Percentiles rank a stretch among this genome's conserved stretches.
These are phyloP conservation scores for Luvunga scandens DNA, from an alignment of 345 rosid genomes.

Conservation along the genomic window DNA sequence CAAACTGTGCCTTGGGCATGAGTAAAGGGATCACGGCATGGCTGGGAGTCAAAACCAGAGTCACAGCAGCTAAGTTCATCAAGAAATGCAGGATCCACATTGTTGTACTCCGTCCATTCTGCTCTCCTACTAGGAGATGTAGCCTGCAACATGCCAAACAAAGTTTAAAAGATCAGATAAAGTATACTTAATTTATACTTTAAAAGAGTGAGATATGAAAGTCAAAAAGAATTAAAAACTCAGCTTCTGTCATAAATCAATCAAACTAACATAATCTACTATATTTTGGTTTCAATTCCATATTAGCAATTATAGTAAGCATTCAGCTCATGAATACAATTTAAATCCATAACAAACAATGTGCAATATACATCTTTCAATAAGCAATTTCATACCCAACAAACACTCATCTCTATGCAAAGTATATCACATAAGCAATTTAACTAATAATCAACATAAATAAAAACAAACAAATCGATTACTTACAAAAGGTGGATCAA, in stretches of 20 bases:
- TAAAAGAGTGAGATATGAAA: background rate
- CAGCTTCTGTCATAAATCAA: background rate
- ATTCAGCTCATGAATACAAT: background rate
- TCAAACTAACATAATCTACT: background rate
- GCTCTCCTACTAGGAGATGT: conserved; percentile 21
- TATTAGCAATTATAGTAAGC: background rate
- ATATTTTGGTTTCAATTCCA: background rate
- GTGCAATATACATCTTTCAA: background rate
- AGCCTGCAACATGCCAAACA: conserved; percentile 22
- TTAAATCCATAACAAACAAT: conserved; percentile 1
- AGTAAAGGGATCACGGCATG: conserved; percentile 11
- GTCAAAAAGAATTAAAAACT: background rate
- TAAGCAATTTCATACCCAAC: background rate
- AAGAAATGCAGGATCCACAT: conserved; percentile 6
- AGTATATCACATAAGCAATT: background rate
- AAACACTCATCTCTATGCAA: background rate
- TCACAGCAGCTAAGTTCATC: conserved; percentile 16
- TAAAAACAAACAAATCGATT: background rate
- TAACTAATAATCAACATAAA: background rate
- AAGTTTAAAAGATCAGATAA: conserved; percentile 15
- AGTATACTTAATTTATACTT: background rate
- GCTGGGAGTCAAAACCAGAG: conserved; percentile 1
- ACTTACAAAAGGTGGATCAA: conserved; percentile 49
- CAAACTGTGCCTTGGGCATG: conserved; percentile 51
- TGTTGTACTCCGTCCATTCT: conserved; percentile 8